Conservation (phyloP, 148 eudicot genomes). For the Cornus florida region DNA sequence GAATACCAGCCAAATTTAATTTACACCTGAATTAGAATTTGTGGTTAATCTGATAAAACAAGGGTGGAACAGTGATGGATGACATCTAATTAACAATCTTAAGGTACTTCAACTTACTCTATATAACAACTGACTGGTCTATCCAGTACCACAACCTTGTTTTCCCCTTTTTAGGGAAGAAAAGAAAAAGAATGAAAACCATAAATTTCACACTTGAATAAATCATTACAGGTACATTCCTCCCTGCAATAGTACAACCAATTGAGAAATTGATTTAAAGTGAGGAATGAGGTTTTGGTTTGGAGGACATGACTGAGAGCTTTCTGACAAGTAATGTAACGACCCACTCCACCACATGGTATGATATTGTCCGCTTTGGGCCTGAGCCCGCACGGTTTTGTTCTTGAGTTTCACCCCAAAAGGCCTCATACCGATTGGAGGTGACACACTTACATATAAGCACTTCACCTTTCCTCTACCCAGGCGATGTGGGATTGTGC, state of each 20-base stretch:
- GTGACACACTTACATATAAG: too few species aligned
- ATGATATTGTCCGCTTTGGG: too few species aligned
- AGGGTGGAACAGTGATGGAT: neutral
- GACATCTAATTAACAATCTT: neutral
- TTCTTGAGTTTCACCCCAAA: too few species aligned
- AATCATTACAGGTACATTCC: neutral
- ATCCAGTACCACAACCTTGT: neutral
- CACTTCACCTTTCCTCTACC: too few species aligned
- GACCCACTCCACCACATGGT: too few species aligned
- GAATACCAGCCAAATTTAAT: neutral
- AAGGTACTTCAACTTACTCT: neutral
- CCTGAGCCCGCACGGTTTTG: too few species aligned
- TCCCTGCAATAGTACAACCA: neutral
- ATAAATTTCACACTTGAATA: too few species aligned
- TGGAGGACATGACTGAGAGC: slow-evolving; percentile 19
- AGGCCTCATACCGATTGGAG: too few species aligned
- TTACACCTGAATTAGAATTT: neutral
- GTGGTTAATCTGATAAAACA: neutral
- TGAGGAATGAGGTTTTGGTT: neutral
- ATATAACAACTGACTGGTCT: too few species aligned
- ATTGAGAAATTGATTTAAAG: slow-evolving; percentile 4
- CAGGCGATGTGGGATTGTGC: too few species aligned
- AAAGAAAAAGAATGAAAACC: too few species aligned
- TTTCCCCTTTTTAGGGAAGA: too few species aligned
- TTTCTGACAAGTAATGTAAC: slow-evolving; percentile 5